Conservation (phyloP, 2,329 filamentous ascomycete species). For the Colletotrichum tofieldiae region DNA sequence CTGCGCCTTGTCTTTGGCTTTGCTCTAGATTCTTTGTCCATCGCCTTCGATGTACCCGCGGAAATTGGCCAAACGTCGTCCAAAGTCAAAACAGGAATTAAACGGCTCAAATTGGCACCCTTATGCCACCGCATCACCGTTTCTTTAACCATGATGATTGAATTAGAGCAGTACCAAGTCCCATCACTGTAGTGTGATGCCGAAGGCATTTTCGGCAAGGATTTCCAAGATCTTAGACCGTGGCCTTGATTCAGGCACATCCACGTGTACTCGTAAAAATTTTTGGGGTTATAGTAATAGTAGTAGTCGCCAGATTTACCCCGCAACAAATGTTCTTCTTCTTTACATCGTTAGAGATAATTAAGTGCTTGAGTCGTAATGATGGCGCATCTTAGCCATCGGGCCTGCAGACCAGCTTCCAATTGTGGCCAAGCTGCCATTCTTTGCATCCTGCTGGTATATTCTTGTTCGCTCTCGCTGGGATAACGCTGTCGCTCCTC, state of each 20-base stretch:
- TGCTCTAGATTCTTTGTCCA: too few relatives aligned
- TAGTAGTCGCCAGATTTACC: neutral
- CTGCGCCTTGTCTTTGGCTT: too few relatives aligned
- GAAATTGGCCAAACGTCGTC: neutral
- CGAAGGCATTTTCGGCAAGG: neutral
- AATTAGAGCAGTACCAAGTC: neutral
- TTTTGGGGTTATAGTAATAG: neutral
- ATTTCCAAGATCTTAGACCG: neutral
- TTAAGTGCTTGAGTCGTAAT: neutral
- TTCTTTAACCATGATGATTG: neutral
- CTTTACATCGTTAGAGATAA: neutral
- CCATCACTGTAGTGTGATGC: neutral
- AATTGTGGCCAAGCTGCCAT: neutral
- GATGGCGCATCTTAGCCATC: neutral
- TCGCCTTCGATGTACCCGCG: neutral
- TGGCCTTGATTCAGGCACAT: neutral
- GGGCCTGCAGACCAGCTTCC: neutral
- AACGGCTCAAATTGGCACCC: neutral
- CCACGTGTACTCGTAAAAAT: neutral
- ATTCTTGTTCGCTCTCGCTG: neutral
- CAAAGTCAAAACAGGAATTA: neutral
- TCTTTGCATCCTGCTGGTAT: neutral
- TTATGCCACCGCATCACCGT: neutral
- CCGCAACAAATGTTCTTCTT: neutral
- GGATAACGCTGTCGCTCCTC: neutral